phyloP scores from a whole-genome alignment of 2,329 filamentous ascomycete species.

The Apiospora marii region DNA sequence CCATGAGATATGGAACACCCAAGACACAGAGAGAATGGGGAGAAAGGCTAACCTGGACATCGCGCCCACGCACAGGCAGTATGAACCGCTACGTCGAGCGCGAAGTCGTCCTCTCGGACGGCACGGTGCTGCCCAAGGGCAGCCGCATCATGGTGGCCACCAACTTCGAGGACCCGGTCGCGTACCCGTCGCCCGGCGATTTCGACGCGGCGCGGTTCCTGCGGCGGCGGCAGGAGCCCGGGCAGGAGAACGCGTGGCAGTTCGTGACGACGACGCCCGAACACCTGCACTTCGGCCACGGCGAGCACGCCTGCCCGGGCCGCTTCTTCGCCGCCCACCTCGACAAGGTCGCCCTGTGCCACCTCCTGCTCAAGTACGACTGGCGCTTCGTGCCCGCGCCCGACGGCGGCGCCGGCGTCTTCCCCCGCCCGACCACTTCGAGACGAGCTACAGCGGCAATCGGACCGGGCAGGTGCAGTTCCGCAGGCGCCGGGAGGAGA shows the following conservation, averaged over 20 bases:
- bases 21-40: slow-evolving; percentile 37
- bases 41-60: slow-evolving; percentile 32
- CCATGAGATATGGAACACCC: not conserved
- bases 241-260: slow-evolving; percentile 45
- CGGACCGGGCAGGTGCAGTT: slow-evolving; percentile 38
- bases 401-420: slow-evolving; percentile 23
- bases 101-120: slow-evolving; percentile 39
- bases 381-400: slow-evolving; percentile 40
- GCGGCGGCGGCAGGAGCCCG: slow-evolving; percentile 39
- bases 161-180: slow-evolving; percentile 39
- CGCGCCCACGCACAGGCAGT: slow-evolving; percentile 31
- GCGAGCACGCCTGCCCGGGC: slow-evolving; percentile 47
- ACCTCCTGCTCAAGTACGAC: slow-evolving; percentile 44
- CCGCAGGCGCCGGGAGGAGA: slow-evolving; percentile 38
- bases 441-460: slow-evolving; percentile 31
- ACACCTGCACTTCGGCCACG: slow-evolving; percentile 49
- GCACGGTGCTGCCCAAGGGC: slow-evolving; percentile 38
- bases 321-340: slow-evolving; percentile 46
- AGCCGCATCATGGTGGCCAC: slow-evolving; percentile 39
- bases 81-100: slow-evolving; percentile 43
- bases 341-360: slow-evolving; percentile 43
- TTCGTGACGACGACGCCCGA: slow-evolving; percentile 46
- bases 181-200: slow-evolving; percentile 39
- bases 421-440: slow-evolving; percentile 34
- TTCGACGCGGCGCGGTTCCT: slow-evolving; percentile 42